Evolutionary conservation across 2,329 filamentous ascomycete species (phyloP).

Genomic region (Calonectria honghensis): DNA sequence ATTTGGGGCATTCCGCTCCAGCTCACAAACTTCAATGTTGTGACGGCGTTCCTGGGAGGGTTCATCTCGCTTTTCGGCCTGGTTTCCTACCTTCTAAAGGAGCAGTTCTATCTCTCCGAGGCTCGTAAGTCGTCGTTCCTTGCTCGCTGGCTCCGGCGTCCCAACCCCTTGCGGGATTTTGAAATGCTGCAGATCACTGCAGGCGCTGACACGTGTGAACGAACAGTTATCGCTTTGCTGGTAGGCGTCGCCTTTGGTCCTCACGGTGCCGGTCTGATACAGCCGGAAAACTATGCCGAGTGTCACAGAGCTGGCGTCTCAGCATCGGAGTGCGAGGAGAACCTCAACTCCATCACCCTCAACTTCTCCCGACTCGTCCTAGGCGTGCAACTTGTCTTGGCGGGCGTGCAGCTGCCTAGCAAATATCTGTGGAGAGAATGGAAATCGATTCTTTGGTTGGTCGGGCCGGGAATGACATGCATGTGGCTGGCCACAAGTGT

Average conservation of each 20-base stretch:
- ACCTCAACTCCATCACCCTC: constrained; percentile 83
- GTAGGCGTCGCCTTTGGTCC: constrained; percentile 88
- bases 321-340: constrained; percentile 62
- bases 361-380: constrained; percentile 92
- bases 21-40: constrained; percentile 87
- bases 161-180: constrained; percentile 21
- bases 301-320: constrained; percentile 51
- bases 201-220: constrained; percentile 15
- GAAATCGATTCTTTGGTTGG: constrained; percentile 82
- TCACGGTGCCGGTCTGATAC: constrained; percentile 83
- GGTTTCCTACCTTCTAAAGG: constrained; percentile 92
- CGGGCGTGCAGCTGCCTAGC: constrained; percentile 90
- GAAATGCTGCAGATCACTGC: constrained; percentile 4
- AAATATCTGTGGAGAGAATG: constrained; percentile 88
- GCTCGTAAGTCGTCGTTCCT: constrained; percentile 76
- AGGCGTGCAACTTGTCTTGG: constrained; percentile 91
- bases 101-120: constrained; percentile 93
- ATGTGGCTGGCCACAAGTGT: constrained; percentile 93
- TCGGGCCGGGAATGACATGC: constrained; percentile 87
- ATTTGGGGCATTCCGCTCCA: constrained; percentile 68
- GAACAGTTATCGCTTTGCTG: constrained; percentile 86
- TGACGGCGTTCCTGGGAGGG: constrained; percentile 86
- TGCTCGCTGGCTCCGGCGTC: constrained; percentile 12
- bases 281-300: constrained; percentile 83
- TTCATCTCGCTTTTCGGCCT: constrained; percentile 94